Conservation (phyloP, 1,139 yeast genomes). For the Taphrina confusa region DNA sequence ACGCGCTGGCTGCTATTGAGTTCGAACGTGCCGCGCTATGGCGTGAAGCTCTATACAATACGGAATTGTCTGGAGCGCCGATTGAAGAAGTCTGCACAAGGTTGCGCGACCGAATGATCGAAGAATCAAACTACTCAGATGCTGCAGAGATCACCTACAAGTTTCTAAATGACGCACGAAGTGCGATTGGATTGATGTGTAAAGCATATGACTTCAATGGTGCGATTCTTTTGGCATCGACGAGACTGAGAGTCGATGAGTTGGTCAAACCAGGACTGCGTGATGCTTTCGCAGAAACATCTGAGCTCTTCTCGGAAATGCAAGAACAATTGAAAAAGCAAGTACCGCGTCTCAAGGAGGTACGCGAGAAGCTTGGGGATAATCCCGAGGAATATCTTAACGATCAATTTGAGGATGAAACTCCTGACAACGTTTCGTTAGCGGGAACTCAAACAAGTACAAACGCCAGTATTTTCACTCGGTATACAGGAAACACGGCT, state of each 20-base stretch:
- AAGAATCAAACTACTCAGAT: conserved; percentile 71
- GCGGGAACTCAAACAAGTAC: conserved; percentile 95
- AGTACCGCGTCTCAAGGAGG: conserved; percentile 75
- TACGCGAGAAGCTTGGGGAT: conserved; percentile 74
- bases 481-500: conserved; percentile 93
- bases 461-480: conserved; percentile 90
- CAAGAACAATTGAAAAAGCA: conserved; percentile 82
- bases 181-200: conserved; percentile 68
- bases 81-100: conserved; percentile 42
- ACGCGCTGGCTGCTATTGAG: conserved; percentile 64
- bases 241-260: conserved; percentile 46
- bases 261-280: conserved; percentile 75
- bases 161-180: conserved; percentile 61
- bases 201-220: conserved; percentile 73
- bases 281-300: conserved; percentile 84
- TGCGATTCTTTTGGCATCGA: conserved; percentile 66
- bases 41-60: conserved; percentile 77
- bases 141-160: conserved; percentile 78
- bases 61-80: conserved; percentile 47
- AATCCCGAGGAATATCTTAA: conserved; percentile 80
- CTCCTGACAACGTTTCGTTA: conserved; percentile 89
- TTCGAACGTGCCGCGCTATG: conserved; percentile 67
- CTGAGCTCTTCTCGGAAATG: conserved; percentile 90
- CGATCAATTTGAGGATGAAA: conserved; percentile 52
- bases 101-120: conserved; percentile 61